Evolutionary conservation across 768 basidiomycete genomes (phyloP).

Genomic region (Boletales sp.): DNA sequence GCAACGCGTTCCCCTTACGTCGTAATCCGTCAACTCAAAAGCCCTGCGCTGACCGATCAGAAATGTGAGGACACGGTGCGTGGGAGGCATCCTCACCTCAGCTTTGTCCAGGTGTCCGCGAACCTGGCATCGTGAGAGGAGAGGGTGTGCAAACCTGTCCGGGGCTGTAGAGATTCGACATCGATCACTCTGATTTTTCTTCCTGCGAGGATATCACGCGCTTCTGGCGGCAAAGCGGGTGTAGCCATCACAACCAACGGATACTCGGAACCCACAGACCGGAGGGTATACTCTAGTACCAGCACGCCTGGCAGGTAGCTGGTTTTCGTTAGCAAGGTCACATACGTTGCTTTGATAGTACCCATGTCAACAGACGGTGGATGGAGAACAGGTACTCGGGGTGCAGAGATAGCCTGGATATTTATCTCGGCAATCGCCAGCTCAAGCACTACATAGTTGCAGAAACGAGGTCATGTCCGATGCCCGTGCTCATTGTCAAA

Average conservation of each 20-base stretch:
- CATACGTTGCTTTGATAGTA: conserved; percentile 54
- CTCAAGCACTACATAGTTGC: too few relatives aligned
- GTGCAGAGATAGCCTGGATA: neutral
- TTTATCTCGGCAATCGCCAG: conserved; percentile 6
- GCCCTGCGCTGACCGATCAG: conserved; percentile 29
- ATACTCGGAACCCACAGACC: conserved; percentile 56
- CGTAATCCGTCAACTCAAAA: conserved; percentile 67
- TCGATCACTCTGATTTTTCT: conserved; percentile 54
- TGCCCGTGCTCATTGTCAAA: too few relatives aligned
- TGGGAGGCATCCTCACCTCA: conserved; percentile 35
- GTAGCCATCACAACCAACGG: conserved; percentile 82
- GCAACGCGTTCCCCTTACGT: conserved; percentile 39
- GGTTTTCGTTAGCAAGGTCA: conserved; percentile 71
- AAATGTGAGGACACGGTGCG: conserved; percentile 19
- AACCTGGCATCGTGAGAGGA: conserved; percentile 45
- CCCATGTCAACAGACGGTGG: conserved; percentile 25
- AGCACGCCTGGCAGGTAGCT: conserved; percentile 57
- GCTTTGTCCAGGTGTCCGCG: conserved; percentile 64
- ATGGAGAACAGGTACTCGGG: neutral
- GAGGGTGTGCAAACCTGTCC: conserved; percentile 36
- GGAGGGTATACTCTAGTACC: conserved; percentile 50
- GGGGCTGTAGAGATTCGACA: conserved; percentile 58
- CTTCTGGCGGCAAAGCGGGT: conserved; percentile 47
- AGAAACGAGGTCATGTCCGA: too few relatives aligned
- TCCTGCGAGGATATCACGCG: conserved; percentile 47